Base-by-base conservation (phyloP, 1,139 yeast genomes). In the Yamadazyma dendronema region DNA sequence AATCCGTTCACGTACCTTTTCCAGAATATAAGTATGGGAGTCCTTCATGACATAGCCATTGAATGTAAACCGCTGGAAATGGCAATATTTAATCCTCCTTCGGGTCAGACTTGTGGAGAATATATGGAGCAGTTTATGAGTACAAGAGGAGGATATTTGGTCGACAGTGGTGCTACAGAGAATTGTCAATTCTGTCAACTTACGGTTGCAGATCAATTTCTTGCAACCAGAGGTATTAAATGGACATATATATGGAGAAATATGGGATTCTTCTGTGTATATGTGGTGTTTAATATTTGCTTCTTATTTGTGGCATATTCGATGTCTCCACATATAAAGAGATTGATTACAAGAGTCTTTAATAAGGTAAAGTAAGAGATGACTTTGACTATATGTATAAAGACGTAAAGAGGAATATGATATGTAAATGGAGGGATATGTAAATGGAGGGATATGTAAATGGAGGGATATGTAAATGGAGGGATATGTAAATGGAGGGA, bases 1-100 rank as follows among this genome's bases (percentile, higher is more conserved):
- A 79, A 81, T 34, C 90, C 90, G 62, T 81, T 49, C 73, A 86
- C 89, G 48, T 75, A 53, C 72, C 79, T 72, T 71, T 46, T 66
- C 28, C 67, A 56, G 40, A 60, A 49, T 16, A 41, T 57, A 28
- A 44, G 59, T 34, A 39, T 63, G 15, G 76, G 89, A 16, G 57
- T 59, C 9, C 49, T 60, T 34, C 58, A 61, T 3, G 47, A 53
- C 33, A 48, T 57, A 10, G 30, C 43, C 24, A 61, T 56, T n/a
- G 44, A 52, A 13, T 65, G 72, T 50, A 39, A 57, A 3, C 26
- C 49, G 12, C 28, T 37, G 15, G 72, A 65, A 44, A 45, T 52
- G 6, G 41, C 61, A 8, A 30, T 39, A 8, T 54, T 65, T 28
- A 16, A 41, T 9, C 64, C 72, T 12, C 60, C 61, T n/a, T 69